Percentiles rank a stretch among this genome's conserved stretches.
phyloP scores from a whole-genome alignment of 495 filamentous ascomycete species.

The Penicillium maclennaniae region DNA sequence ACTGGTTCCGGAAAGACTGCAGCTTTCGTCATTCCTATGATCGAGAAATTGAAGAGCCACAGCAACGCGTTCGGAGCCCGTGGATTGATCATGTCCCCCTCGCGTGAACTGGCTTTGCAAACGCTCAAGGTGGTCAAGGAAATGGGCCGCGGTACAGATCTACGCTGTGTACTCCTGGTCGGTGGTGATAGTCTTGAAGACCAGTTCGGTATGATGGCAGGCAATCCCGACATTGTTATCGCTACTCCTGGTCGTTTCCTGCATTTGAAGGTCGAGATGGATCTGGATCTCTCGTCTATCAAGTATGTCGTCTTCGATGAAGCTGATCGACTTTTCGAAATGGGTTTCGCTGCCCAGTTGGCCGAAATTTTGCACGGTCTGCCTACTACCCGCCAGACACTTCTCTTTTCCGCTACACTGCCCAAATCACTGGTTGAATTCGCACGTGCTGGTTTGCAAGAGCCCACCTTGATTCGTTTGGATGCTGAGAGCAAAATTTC shows the following conservation, averaged over 20 bases:
- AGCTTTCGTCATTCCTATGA: slow-evolving; percentile 97
- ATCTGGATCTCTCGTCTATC: slow-evolving; percentile 77
- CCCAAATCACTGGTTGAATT: slow-evolving; percentile 94
- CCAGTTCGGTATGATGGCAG: slow-evolving; percentile 87
- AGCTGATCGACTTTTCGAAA: slow-evolving; percentile 93
- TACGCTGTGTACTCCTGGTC: slow-evolving; percentile 82
- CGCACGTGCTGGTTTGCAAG: slow-evolving; percentile 85
- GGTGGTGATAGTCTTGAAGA: slow-evolving; percentile 96
- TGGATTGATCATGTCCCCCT: slow-evolving; percentile 84
- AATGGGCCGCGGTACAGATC: slow-evolving; percentile 81
- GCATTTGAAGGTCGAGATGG: slow-evolving; percentile 95
- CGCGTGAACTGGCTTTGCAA: slow-evolving; percentile 88
- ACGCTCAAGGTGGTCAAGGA: slow-evolving; percentile 96
- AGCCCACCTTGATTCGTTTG: slow-evolving; percentile 79
- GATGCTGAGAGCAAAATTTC: slow-evolving; percentile 96
- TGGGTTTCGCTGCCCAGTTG: slow-evolving; percentile 92
- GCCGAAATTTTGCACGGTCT: slow-evolving; percentile 89
- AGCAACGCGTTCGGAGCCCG: slow-evolving; percentile 79
- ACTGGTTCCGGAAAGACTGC: slow-evolving; percentile 97
- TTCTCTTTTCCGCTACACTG: slow-evolving; percentile 91
- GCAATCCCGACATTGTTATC: slow-evolving; percentile 94
- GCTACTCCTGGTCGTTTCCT: slow-evolving; percentile 94
- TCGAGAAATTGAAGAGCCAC: slow-evolving; percentile 88
- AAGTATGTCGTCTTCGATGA: slow-evolving; percentile 95
- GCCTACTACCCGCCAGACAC: slow-evolving; percentile 77